These are phyloP conservation scores for Candida germanica DNA, from an alignment of 805 yeast genomes.

Conservation along the genomic window DNA sequence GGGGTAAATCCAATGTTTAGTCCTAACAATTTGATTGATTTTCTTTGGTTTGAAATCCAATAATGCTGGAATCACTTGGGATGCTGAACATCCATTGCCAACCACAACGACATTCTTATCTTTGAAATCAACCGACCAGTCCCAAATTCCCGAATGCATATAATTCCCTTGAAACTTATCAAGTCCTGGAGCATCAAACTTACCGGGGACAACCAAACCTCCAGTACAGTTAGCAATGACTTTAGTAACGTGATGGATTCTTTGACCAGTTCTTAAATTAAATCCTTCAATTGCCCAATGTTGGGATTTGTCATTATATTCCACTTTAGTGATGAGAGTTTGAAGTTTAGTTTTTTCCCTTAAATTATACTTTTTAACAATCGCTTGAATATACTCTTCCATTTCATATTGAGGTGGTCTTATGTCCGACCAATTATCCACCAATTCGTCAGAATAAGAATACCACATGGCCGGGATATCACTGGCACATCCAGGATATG, in stretches of 20 bases:
- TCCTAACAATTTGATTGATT: slow-evolving; percentile 31
- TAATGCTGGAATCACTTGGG: slow-evolving; percentile 37
- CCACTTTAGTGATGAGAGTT: slow-evolving; percentile 19
- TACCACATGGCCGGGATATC: slow-evolving; percentile 45
- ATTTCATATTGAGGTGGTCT: slow-evolving; percentile 43
- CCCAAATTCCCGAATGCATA: slow-evolving; percentile 42
- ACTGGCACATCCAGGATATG: slow-evolving; percentile 45
- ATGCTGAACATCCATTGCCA: slow-evolving; percentile 44
- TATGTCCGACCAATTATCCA: slow-evolving; percentile 32
- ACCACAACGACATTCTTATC: slow-evolving; percentile 36
- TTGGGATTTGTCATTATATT: slow-evolving; percentile 22
- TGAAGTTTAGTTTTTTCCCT: slow-evolving; percentile 19
- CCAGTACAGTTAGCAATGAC: slow-evolving; percentile 32
- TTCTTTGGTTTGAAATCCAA: slow-evolving; percentile 22
- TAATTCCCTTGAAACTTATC: slow-evolving; percentile 34
- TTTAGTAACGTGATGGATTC: slow-evolving; percentile 26
- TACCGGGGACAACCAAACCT: slow-evolving; percentile 36
- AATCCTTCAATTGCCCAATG: slow-evolving; percentile 29
- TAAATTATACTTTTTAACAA: slow-evolving; percentile 28
- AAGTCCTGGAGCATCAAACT: slow-evolving; percentile 28
- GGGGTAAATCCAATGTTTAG: slow-evolving; percentile 39
- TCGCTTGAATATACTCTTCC: slow-evolving; percentile 37
- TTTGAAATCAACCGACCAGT: slow-evolving; percentile 30
- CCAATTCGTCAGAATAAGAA: slow-evolving; percentile 31
- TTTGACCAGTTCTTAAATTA: slow-evolving; percentile 29